Percentiles rank a stretch among this genome's conserved stretches.
Evolutionary conservation across 2,329 filamentous ascomycete genomes (phyloP).

Genomic region (Microsporum canis): DNA sequence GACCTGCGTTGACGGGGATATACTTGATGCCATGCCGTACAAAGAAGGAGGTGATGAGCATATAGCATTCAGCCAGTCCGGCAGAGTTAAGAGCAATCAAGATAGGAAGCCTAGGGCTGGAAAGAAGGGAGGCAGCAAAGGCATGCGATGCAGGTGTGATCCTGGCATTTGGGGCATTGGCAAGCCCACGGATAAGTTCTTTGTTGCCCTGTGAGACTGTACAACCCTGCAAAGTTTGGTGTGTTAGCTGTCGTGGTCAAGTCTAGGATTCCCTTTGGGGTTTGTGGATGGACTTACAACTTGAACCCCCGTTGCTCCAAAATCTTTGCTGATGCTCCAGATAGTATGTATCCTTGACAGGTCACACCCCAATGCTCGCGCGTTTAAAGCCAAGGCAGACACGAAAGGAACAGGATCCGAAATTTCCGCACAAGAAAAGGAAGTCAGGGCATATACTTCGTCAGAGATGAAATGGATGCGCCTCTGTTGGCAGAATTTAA

Average conservation of each 20-base stretch:
- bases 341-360: conserved; percentile 16
- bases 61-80: conserved; percentile 19
- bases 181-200: conserved; percentile 13
- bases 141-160: conserved; percentile 17
- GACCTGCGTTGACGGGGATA: conserved; percentile 18
- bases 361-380: conserved; percentile 12
- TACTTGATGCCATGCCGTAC: conserved; percentile 17
- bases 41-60: conserved; percentile 18
- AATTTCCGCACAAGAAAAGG: conserved; percentile 13
- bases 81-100: conserved; percentile 18
- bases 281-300: conserved; percentile 13
- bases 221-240: conserved; percentile 12
- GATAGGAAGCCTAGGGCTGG: conserved; percentile 15
- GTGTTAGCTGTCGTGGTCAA: background rate
- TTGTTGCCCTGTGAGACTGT: conserved; percentile 19
- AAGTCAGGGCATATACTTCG: conserved; percentile 19
- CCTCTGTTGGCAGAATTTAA: conserved; percentile 17
- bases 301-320: conserved; percentile 16
- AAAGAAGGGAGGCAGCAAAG: conserved; percentile 17
- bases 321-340: conserved; percentile 17
- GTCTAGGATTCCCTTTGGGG: background rate
- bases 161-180: conserved; percentile 15
- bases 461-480: conserved; percentile 22
- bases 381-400: conserved; percentile 14
- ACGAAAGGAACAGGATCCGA: conserved; percentile 12